Percentiles rank a stretch among this genome's conserved stretches.
phyloP scores from a whole-genome alignment of 495 filamentous ascomycete species.

The Cercophora scortea region DNA sequence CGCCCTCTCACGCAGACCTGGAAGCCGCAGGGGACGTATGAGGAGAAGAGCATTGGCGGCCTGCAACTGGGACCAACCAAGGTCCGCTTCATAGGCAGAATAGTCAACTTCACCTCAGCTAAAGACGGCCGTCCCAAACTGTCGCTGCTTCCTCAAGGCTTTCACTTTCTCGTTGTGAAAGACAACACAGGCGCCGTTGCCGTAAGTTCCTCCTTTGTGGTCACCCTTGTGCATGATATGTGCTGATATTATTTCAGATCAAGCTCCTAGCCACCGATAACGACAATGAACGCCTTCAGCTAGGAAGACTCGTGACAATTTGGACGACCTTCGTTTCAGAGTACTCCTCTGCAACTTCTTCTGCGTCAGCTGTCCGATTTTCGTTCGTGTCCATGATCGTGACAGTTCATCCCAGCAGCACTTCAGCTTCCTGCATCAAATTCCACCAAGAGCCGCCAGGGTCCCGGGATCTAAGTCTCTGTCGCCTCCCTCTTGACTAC shows the following conservation, averaged over 20 bases:
- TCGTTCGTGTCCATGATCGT: constrained; percentile 11
- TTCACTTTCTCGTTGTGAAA: constrained; percentile 47
- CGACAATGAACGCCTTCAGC: constrained; percentile 22
- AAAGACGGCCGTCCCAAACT: constrained; percentile 22
- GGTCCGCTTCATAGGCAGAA: constrained; percentile 48
- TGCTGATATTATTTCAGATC: constrained; percentile 20
- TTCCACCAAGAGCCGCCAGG: constrained; percentile 33
- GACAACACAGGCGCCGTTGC: constrained; percentile 51
- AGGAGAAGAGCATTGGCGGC: constrained; percentile 38
- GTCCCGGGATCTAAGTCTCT: constrained; percentile 30
- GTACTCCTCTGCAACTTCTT: neutral
- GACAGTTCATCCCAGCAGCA: constrained; percentile 18
- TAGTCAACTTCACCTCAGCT: constrained; percentile 49
- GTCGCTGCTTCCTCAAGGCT: constrained; percentile 28
- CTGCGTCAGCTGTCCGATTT: neutral
- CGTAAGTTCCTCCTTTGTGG: constrained; percentile 24
- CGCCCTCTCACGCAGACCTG: constrained; percentile 28
- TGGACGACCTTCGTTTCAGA: constrained; percentile 34
- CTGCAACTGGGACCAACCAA: constrained; percentile 44
- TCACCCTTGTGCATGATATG: neutral
- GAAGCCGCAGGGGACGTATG: constrained; percentile 48
- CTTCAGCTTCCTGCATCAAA: constrained; percentile 35
- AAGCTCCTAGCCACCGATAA: constrained; percentile 30
- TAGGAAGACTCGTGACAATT: constrained; percentile 35
- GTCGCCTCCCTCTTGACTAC: constrained; percentile 40